phyloP scores from a whole-genome alignment of 2,329 filamentous ascomycete genomes.

The Exophiala sp. region DNA sequence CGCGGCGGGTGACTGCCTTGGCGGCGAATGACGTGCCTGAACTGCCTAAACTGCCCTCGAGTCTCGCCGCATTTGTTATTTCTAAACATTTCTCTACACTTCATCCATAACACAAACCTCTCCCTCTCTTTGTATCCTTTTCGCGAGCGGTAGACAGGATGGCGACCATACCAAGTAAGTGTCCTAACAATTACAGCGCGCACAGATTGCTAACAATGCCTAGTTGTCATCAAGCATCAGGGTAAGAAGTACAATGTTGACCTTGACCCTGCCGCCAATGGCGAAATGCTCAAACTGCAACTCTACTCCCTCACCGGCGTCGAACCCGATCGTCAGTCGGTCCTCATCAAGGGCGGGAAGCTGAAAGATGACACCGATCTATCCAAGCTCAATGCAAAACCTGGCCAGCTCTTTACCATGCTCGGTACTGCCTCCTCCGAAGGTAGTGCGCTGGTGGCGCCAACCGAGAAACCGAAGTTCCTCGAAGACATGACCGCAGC shows the following conservation, averaged over 20 bases:
- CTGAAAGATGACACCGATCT: conserved; percentile 93
- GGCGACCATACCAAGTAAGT: conserved; percentile 55
- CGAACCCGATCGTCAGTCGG: conserved; percentile 93
- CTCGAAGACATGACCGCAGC: conserved; percentile 97
- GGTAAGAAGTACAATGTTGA: conserved; percentile 95
- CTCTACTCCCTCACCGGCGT: conserved; percentile 93
- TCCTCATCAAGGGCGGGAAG: conserved; percentile 88
- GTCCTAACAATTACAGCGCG: neutral
- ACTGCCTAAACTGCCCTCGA: too few species aligned
- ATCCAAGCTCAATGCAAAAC: conserved; percentile 77
- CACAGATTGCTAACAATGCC: conserved; percentile 14
- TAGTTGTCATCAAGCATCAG: conserved; percentile 90
- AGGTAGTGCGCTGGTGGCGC: conserved; percentile 60
- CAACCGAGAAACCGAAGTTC: conserved; percentile 80
- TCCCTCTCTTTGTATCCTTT: neutral
- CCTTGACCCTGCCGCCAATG: conserved; percentile 76
- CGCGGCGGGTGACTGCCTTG: too few species aligned
- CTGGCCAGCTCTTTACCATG: conserved; percentile 88
- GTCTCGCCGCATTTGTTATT: too few species aligned
- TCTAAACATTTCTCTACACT: neutral
- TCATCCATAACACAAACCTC: neutral
- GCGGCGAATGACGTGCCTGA: neutral
- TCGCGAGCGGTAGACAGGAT: conserved; percentile 38
- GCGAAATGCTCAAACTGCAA: conserved; percentile 93
- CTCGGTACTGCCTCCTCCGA: conserved; percentile 75